Conservation (phyloP, 139 green algal species). For the Chlamydomonas applanata region DNA sequence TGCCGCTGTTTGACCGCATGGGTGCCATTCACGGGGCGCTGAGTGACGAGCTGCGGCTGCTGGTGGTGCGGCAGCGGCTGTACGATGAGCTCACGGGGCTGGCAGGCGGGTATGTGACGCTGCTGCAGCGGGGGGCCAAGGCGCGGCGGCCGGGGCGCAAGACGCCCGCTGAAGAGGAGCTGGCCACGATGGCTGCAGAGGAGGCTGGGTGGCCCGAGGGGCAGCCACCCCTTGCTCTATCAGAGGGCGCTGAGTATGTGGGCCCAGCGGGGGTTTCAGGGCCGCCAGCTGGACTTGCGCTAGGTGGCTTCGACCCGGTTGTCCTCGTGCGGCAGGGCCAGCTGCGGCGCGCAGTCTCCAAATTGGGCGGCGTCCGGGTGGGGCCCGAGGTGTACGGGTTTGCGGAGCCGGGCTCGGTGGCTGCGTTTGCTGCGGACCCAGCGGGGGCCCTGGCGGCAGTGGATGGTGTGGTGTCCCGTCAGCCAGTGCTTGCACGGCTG, state of each 20-base stretch:
- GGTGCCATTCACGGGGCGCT: constrained; percentile 28
- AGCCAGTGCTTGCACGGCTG: constrained; percentile 45
- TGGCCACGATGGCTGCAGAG: background rate
- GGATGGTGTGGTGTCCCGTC: background rate
- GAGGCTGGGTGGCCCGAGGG: background rate
- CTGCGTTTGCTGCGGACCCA: constrained; percentile 28
- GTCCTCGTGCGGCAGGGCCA: constrained; percentile 8
- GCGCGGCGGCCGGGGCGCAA: background rate
- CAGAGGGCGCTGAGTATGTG: background rate
- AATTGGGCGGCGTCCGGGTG: constrained; percentile 18
- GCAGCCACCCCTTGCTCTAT: background rate
- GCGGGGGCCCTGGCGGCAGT: constrained; percentile 18
- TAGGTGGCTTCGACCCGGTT: constrained; percentile 11
- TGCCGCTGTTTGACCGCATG: constrained; percentile 48
- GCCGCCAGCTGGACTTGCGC: background rate
- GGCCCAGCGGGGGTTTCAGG: background rate
- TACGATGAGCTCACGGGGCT: constrained; percentile 28
- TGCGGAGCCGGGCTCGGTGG: constrained; percentile 15
- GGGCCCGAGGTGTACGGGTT: constrained; percentile 41
- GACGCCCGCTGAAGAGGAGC: constrained; percentile 16
- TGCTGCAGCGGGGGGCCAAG: constrained; percentile 13
- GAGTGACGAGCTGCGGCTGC: constrained; percentile 45
- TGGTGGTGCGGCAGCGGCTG: constrained; percentile 46
- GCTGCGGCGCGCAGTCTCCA: constrained; percentile 20
- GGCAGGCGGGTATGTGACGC: constrained; percentile 14